Percentiles rank a stretch among this genome's conserved stretches.
Conservation (phyloP, 306 rosid genomes). For the Lathyrus tuberosus region DNA sequence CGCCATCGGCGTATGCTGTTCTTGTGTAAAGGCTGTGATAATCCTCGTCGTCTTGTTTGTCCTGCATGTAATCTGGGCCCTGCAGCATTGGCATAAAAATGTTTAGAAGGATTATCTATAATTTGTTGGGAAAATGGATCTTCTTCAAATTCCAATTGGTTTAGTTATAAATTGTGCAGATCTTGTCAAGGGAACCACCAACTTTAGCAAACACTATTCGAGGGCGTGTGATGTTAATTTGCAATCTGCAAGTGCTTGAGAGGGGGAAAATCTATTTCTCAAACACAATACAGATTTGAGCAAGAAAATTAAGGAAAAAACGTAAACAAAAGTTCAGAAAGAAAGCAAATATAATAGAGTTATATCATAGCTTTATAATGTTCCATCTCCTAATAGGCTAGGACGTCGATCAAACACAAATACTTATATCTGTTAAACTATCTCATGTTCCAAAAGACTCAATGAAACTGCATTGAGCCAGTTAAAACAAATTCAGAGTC, state of each 20-base stretch:
- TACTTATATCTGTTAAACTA: constrained; percentile 11
- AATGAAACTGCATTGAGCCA: constrained; percentile 6
- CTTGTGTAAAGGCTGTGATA: constrained; percentile 43
- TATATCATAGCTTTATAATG: background rate
- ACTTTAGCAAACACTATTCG: background rate
- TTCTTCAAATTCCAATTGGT: constrained; percentile 33
- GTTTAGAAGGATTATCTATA: constrained; percentile 6
- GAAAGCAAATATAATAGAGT: constrained; percentile 1
- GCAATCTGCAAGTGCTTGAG: background rate
- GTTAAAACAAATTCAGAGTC: constrained; percentile 25
- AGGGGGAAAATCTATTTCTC: constrained; percentile 22
- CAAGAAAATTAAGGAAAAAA: background rate
- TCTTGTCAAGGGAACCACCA: constrained; percentile 6
- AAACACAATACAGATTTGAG: constrained; percentile 14
- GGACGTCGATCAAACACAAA: background rate
- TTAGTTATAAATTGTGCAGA: constrained; percentile 11
- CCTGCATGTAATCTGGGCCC: constrained; percentile 40
- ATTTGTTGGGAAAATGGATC: background rate
- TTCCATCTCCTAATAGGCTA: constrained; percentile 11
- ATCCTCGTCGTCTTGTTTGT: constrained; percentile 55
- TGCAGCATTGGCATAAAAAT: constrained; percentile 37
- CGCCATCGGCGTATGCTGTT: constrained; percentile 59
- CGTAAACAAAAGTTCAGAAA: constrained; percentile 4
- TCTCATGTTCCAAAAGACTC: constrained; percentile 26
- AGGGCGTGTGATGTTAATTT: constrained; percentile 20